Evolutionary conservation across 768 basidiomycete species (phyloP).

Genomic region (Tylopilus sp.): DNA sequence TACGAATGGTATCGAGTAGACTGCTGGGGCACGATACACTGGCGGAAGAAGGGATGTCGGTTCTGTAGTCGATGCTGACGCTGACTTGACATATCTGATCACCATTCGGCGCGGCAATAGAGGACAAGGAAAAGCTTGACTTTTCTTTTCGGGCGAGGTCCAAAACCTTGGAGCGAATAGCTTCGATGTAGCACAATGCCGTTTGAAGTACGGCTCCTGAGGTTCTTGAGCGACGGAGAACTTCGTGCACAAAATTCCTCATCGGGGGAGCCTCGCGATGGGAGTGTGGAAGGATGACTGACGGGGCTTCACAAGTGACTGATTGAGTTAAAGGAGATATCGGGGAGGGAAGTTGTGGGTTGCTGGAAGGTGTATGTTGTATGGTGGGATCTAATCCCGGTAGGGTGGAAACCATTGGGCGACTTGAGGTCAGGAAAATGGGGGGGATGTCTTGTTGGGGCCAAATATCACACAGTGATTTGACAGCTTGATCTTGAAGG

Average conservation of each 20-base stretch:
- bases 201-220: conserved; percentile 83
- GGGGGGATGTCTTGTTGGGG: conserved; percentile 68
- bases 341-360: conserved; percentile 51
- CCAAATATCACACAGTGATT: conserved; percentile 78
- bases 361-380: conserved; percentile 19
- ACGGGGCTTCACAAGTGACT: conserved; percentile 24
- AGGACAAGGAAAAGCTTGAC: conserved; percentile 38
- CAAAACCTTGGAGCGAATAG: conserved; percentile 68
- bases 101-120: conserved; percentile 40
- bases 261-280: conserved; percentile 51
- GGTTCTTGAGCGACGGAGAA: conserved; percentile 81
- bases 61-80: conserved; percentile 41
- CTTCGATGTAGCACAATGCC: conserved; percentile 84
- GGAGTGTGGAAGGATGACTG: conserved; percentile 7
- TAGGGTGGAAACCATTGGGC: conserved; percentile 20
- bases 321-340: conserved; percentile 48
- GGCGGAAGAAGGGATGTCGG: conserved; percentile 21
- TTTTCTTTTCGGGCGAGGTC: conserved; percentile 55
- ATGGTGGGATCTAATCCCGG: conserved; percentile 6
- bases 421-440: conserved; percentile 45
- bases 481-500: conserved; percentile 70
- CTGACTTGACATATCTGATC: conserved; percentile 42
- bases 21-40: conserved; percentile 20
- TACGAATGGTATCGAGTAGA: conserved; percentile 42
- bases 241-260: conserved; percentile 82